Evolutionary conservation across 2,329 filamentous ascomycete species (phyloP).

Genomic region (Colletotrichum ledebouriae): DNA sequence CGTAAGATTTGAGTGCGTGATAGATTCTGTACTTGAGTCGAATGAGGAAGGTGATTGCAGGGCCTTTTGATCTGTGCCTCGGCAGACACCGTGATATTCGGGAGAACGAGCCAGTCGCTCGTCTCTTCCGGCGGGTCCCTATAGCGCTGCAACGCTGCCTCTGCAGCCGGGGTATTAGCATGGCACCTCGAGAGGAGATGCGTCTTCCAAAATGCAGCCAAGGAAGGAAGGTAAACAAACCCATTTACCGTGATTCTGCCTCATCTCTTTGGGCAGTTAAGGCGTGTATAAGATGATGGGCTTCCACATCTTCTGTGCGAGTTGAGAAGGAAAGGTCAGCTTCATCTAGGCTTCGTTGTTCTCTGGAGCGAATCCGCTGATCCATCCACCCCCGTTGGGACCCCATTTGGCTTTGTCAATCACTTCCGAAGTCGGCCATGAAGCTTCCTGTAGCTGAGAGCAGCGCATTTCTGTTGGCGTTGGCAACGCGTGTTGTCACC

Average conservation of each 20-base stretch:
- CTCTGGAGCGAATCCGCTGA: no score
- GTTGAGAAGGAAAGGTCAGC: no score
- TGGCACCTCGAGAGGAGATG: slow-evolving; percentile 4
- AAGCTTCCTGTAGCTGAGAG: slow-evolving; percentile 16
- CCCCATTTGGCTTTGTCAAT: no score
- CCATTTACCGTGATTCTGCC: neutral
- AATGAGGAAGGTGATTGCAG: slow-evolving; percentile 15
- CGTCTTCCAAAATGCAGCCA: slow-evolving; percentile 16
- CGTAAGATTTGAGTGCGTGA: neutral
- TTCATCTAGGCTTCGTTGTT: no score
- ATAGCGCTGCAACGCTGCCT: slow-evolving; percentile 9
- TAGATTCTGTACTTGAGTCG: neutral
- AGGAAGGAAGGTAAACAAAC: slow-evolving; percentile 25
- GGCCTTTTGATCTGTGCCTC: slow-evolving; percentile 1
- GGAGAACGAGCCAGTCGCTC: neutral
- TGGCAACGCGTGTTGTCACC: neutral
- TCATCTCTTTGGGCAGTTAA: neutral
- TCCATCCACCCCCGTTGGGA: neutral
- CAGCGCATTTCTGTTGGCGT: slow-evolving; percentile 1
- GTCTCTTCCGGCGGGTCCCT: neutral
- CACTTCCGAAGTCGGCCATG: neutral
- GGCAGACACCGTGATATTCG: neutral
- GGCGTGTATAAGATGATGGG: neutral
- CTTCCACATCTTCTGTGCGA: no score
- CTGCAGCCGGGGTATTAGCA: slow-evolving; percentile 18